phyloP scores from a whole-genome alignment of 1,284 basidiomycete genomes.

The Phaffia rhodozyma region DNA sequence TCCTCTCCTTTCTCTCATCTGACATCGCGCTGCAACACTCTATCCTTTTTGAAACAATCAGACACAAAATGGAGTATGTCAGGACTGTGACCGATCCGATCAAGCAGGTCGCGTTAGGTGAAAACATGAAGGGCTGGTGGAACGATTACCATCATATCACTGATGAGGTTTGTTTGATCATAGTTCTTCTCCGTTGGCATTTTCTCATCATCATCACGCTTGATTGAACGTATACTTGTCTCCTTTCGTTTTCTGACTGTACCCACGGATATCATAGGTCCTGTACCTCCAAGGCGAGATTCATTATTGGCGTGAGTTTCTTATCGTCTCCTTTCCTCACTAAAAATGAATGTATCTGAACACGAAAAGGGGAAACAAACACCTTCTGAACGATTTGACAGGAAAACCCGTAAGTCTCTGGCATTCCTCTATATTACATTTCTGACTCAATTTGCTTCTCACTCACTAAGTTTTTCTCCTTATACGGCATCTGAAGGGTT shows the following conservation, averaged over 20 bases:
- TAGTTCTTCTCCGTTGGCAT: background rate
- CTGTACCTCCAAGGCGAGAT: constrained; percentile 34
- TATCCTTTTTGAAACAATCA: constrained; percentile 19
- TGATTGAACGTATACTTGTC: background rate
- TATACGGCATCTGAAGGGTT: constrained; percentile 28
- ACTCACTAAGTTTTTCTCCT: too few species aligned
- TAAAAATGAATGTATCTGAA: background rate
- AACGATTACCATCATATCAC: constrained; percentile 36
- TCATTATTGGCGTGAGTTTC: constrained; percentile 16
- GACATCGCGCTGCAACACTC: background rate
- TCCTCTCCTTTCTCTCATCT: background rate
- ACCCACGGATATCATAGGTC: constrained; percentile 19
- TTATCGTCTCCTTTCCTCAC: background rate
- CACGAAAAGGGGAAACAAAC: too few species aligned
- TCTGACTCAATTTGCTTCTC: background rate
- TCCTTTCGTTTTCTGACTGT: background rate
- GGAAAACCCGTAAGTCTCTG: background rate
- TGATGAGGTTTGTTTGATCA: constrained; percentile 23
- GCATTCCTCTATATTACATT: background rate
- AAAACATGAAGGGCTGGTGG: constrained; percentile 33
- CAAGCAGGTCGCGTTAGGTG: constrained; percentile 32
- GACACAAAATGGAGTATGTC: constrained; percentile 35
- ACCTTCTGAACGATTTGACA: background rate
- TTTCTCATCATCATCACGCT: background rate
- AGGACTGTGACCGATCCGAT: constrained; percentile 37